Percentiles rank a stretch among this genome's conserved stretches.
Evolutionary conservation across 495 filamentous ascomycete species (phyloP).

Genomic region (Daldinia childiae): DNA sequence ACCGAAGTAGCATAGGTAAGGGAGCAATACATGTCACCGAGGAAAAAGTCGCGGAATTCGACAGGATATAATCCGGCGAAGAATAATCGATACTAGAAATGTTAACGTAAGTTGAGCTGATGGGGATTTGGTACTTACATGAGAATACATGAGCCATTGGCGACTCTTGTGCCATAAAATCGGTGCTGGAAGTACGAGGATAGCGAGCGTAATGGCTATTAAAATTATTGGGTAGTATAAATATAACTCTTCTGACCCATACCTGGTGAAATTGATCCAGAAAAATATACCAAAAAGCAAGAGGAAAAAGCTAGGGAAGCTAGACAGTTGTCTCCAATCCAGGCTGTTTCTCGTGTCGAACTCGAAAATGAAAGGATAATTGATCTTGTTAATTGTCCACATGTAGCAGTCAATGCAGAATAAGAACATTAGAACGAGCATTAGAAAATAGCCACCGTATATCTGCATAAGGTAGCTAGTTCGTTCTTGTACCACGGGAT

Average conservation of each 20-base stretch:
- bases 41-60: constrained; percentile 96
- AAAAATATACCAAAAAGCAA: constrained; percentile 81
- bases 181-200: constrained; percentile 79
- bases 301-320: constrained; percentile 80
- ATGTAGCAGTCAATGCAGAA: constrained; percentile 83
- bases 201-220: constrained; percentile 67
- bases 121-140: constrained; percentile 63
- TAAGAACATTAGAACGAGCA: constrained; percentile 74
- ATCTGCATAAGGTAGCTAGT: constrained; percentile 85
- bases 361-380: constrained; percentile 96
- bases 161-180: constrained; percentile 79
- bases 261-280: constrained; percentile 84
- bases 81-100: constrained; percentile 78
- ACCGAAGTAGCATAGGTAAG: constrained; percentile 88
- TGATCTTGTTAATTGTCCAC: constrained; percentile 86
- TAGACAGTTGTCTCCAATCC: constrained; percentile 89
- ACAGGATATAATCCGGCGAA: constrained; percentile 89
- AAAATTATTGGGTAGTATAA: constrained; percentile 91
- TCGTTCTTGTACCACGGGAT: constrained; percentile 57
- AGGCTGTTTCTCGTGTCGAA: constrained; percentile 85
- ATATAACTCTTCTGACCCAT: constrained; percentile 73
- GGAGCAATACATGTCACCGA: constrained; percentile 97
- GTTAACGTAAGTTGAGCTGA: constrained; percentile 11
- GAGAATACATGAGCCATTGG: constrained; percentile 83
- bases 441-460: constrained; percentile 85